These are phyloP conservation scores for Talaromyces wortmannii DNA, from an alignment of 495 filamentous ascomycete species.

Conservation along the genomic window DNA sequence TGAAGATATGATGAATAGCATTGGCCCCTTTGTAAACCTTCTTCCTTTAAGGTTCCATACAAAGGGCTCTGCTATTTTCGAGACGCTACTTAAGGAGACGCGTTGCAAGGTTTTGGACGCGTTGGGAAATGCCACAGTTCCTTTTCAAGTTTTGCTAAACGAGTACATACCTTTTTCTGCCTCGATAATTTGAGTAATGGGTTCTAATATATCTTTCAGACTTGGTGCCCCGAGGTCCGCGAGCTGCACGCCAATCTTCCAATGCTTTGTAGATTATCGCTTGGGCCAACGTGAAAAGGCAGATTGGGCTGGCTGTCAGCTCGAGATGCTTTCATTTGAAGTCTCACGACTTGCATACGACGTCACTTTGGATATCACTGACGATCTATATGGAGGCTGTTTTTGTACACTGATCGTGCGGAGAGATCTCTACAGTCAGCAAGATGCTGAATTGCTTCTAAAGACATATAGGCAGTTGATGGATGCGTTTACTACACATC, in stretches of 20 bases:
- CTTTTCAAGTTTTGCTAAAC: conserved; percentile 37
- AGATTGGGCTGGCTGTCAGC: conserved; percentile 17
- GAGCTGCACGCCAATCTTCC: too few relatives aligned
- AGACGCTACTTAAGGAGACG: conserved; percentile 7
- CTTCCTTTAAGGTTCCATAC: conserved; percentile 32
- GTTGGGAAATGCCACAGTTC: conserved; percentile 26
- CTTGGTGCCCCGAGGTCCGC: conserved; percentile 13
- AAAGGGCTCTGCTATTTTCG: conserved; percentile 7
- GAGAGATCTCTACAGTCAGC: conserved; percentile 15
- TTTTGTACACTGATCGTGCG: conserved; percentile 9
- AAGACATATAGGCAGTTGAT: conserved; percentile 23
- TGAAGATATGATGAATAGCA: conserved; percentile 13
- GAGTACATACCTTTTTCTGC: conserved; percentile 27
- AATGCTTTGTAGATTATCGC: too few relatives aligned
- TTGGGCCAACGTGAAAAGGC: conserved; percentile 10
- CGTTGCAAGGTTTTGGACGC: conserved; percentile 13
- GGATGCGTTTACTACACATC: conserved; percentile 11
- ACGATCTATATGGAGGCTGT: conserved; percentile 9
- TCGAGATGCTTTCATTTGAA: conserved; percentile 10
- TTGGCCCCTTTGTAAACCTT: conserved; percentile 43
- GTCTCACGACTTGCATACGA: conserved; percentile 17
- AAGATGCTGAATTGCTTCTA: conserved; percentile 18
- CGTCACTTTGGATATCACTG: conserved; percentile 15
- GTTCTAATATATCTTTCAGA: conserved; percentile 4
- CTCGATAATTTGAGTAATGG: conserved; percentile 23